Base-by-base conservation (phyloP, 1,284 basidiomycete genomes). In the Cryptococcus floricola region DNA sequence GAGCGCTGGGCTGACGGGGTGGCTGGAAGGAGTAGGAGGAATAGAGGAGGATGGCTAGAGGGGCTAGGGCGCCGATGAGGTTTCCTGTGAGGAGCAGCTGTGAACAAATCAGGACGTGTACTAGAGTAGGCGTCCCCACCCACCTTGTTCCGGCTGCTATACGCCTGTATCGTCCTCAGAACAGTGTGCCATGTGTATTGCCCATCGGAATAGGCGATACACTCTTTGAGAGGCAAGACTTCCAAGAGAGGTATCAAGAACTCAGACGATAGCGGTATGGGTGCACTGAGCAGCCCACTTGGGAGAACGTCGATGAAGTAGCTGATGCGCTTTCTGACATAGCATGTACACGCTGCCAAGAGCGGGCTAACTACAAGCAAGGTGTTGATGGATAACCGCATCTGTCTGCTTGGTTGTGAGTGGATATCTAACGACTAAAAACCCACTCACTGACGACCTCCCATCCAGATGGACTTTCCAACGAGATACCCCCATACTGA, bases 31-130 rank as follows among this genome's bases (percentile, higher is more conserved):
- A 52, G 31, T 54, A 44, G 39, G 45, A 52, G 23, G 48, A 46
- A 37, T 59, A 55, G 10, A 59, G 42, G 5, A 59, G 34, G 12
- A 54, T 49, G 3, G 50, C 25, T 4, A 54, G 12, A 13, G 57
- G 53, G 4, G 53, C 45, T 1, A 54, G 34, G 19, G 48, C 47
- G 7, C 50, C 46, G 23, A 54, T 28, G 44, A 43, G 34, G 13
- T 34, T 19, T 10, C 38, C 10, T 7, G 12, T 5, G 7, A 46
- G 7, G 27, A 41, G 23, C 5, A 52, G 16, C 54, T 56, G 31
- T 48, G 8, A 27, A 23, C 39, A 12, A 23, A 16, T 41, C 23
- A 48, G 27, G 31, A 31, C 37, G n/a, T 12, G 31, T 34, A 34
- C 31, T 8, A 34, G 31, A 8, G 31, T 34, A 6, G 10, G 31